Base-by-base conservation (phyloP, 805 yeast species). In the Soucietia sequanensis region DNA sequence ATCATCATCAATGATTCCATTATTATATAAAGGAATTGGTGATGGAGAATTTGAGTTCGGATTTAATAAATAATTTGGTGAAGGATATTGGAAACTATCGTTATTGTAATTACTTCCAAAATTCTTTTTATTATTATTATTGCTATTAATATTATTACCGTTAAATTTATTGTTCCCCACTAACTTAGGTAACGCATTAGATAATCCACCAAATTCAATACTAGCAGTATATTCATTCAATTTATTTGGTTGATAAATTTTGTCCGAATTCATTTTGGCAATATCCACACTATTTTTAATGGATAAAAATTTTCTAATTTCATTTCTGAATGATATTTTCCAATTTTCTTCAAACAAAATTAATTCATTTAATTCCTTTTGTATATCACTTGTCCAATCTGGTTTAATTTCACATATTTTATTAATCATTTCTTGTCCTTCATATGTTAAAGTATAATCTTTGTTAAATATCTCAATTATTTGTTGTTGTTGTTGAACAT, bases 201-300 rank as follows among this genome's bases (percentile, higher is more conserved):
- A 42, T 32, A 43, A 50, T 5, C 72, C 71, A 1, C 70, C 72
- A 50, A 65, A 67, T 22, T 58, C 62, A 29, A 64, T 45, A 27
- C 67, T 56, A 4, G 70, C 70, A 35, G 56, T 61, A 37, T 58
- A 50, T 37, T 67, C 72, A 6, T 57, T 54, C 34, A 61, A 33
- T 32, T 47, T 52, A 6, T 46, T 44, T 2, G 70, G 65, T 30
- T 57, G 58, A 39, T 67, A 66, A 14, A 33, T 37, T 2, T 46
- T 41, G 34, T 62, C 60, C 3, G 26, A 37, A 16, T 44, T 46
- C 6, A 40, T 39, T 23, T 54, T 59, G n/a, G 54, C 48, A 12
- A 44, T 36, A 27, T 67, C 71, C 11, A 56, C 31, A 13, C 51
- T 40, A 24, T 62, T 55, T 28, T 55, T 60, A 2, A 54, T 27